These are phyloP conservation scores for Melampsora americana DNA, from an alignment of 1,284 basidiomycete genomes.

Conservation along the genomic window DNA sequence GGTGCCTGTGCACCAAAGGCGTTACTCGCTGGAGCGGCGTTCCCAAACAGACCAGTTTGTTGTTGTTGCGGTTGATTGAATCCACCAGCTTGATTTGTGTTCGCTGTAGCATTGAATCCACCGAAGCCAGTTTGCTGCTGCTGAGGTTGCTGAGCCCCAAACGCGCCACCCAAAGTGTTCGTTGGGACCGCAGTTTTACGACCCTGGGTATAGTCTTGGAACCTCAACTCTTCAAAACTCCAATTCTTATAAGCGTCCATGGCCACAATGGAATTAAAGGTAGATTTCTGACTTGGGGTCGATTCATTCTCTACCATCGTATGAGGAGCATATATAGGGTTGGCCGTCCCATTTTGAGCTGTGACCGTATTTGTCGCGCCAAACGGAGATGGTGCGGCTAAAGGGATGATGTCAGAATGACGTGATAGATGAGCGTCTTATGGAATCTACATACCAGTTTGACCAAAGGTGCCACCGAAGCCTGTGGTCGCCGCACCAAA, in stretches of 20 bases:
- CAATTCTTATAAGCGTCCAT: constrained; percentile 44
- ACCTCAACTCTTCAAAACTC: constrained; percentile 42
- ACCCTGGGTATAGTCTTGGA: constrained; percentile 42
- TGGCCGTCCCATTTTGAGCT: constrained; percentile 31
- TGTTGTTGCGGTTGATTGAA: constrained; percentile 42
- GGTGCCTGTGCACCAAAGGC: constrained; percentile 37
- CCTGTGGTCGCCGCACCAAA: constrained; percentile 16
- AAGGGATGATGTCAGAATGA: constrained; percentile 2
- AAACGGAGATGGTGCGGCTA: constrained; percentile 27
- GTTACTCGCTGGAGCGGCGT: constrained; percentile 4
- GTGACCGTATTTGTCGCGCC: constrained; percentile 13
- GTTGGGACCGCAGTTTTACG: constrained; percentile 39
- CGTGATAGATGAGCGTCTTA: not conserved
- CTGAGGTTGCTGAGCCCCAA: constrained; percentile 34
- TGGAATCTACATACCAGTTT: constrained; percentile 14
- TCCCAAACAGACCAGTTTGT: constrained; percentile 4
- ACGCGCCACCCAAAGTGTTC: constrained; percentile 12
- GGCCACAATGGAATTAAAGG: constrained; percentile 36
- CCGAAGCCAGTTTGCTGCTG: constrained; percentile 32
- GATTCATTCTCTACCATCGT: constrained; percentile 43
- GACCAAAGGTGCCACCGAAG: constrained; percentile 36
- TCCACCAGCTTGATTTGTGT: constrained; percentile 26
- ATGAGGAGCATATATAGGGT: constrained; percentile 35
- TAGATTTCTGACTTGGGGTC: constrained; percentile 38
- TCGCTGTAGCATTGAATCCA: constrained; percentile 17